phyloP scores from a whole-genome alignment of 768 basidiomycete species.

The Imleria badia region DNA sequence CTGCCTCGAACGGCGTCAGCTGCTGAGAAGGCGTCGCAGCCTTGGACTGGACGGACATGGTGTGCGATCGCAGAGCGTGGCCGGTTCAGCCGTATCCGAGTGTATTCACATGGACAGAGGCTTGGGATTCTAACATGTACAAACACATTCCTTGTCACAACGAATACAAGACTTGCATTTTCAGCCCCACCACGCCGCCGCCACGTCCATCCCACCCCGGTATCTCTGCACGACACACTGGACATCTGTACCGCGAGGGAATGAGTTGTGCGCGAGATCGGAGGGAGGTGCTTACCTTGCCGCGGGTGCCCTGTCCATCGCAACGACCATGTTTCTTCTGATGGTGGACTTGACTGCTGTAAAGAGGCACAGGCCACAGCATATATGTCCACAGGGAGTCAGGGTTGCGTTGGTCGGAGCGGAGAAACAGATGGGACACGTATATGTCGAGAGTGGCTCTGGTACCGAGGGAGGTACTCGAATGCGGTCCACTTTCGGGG shows the following conservation, averaged over 20 bases:
- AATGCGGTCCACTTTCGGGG: neutral
- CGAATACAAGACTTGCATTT: conserved; percentile 36
- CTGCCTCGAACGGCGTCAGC: conserved; percentile 85
- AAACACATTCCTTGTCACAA: conserved; percentile 19
- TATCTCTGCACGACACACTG: conserved; percentile 67
- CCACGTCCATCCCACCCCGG: conserved; percentile 71
- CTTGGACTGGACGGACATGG: conserved; percentile 40
- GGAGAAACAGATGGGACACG: conserved; percentile 79
- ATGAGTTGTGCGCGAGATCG: neutral
- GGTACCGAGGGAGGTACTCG: neutral
- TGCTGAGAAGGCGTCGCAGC: conserved; percentile 59
- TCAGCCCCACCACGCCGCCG: conserved; percentile 64
- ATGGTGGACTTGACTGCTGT: conserved; percentile 65
- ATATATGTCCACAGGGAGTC: conserved; percentile 79
- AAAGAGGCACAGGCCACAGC: conserved; percentile 76
- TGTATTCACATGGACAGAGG: conserved; percentile 1
- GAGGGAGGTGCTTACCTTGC: conserved; percentile 38
- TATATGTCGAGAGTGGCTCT: conserved; percentile 56
- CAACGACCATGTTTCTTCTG: conserved; percentile 42
- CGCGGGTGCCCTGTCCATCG: conserved; percentile 31
- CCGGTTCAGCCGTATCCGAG: neutral
- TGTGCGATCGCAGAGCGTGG: neutral
- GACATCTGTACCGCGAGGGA: conserved; percentile 44
- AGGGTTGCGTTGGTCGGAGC: conserved; percentile 73
- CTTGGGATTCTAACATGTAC: conserved; percentile 22